Percentiles rank a stretch among this genome's conserved stretches.
Evolutionary conservation across 192 early-diverging fungal genomes (phyloP).

Genomic region (Spizellomyces punctatus): DNA sequence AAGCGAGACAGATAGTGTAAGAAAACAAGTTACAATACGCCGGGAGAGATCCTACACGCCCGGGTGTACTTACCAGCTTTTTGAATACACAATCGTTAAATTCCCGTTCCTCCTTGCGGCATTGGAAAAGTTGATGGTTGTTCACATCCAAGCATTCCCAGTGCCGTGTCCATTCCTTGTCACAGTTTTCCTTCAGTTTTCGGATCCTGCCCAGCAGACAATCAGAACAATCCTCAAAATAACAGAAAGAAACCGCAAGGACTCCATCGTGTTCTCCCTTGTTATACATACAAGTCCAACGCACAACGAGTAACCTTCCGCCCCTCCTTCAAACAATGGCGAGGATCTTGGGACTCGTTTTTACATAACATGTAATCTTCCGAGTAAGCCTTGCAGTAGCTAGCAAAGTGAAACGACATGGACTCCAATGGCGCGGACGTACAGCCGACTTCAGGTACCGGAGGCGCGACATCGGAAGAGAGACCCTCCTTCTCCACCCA

Average conservation of each 20-base stretch:
- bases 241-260: background rate
- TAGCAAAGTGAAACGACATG: conserved; percentile 85
- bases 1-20: background rate
- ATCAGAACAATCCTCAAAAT: background rate
- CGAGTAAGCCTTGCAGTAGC: conserved; percentile 87
- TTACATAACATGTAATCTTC: conserved; percentile 99
- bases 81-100: conserved; percentile 91
- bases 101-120: conserved; percentile 73
- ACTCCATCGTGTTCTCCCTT: background rate
- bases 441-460: conserved; percentile 85
- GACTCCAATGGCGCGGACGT: conserved; percentile 92
- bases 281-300: conserved; percentile 58
- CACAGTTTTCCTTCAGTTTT: conserved; percentile 90
- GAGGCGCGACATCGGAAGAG: conserved; percentile 62
- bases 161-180: conserved; percentile 81
- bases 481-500: conserved; percentile 88
- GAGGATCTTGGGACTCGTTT: conserved; percentile 84
- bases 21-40: background rate
- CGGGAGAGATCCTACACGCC: too few relatives aligned
- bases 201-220: conserved; percentile 59
- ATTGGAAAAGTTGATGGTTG: conserved; percentile 85
- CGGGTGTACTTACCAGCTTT: conserved; percentile 65
- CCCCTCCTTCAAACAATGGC: conserved; percentile 91
- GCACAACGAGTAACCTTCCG: conserved; percentile 95
- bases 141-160: conserved; percentile 91